These are phyloP conservation scores for Curvularia hawaiiensis DNA, from an alignment of 2,329 filamentous ascomycete species.

Conservation along the genomic window DNA sequence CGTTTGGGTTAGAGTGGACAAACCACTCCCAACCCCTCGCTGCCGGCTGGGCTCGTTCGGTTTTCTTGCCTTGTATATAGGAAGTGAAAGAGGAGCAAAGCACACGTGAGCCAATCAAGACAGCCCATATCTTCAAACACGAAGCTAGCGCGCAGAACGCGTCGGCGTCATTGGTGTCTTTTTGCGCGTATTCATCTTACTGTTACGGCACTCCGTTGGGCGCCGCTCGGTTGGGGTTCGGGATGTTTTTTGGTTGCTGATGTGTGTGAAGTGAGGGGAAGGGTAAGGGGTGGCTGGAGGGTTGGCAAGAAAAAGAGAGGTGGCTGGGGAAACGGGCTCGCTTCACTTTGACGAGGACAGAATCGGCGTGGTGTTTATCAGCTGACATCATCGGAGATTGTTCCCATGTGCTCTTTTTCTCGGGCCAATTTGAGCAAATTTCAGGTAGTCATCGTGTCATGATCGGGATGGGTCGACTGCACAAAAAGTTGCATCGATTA, in stretches of 20 bases:
- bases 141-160: background rate
- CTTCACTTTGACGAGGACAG: background rate
- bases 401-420: background rate
- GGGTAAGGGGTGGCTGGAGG: background rate
- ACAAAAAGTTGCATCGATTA: slow-evolving; percentile 7
- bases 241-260: background rate
- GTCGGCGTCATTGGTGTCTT: background rate
- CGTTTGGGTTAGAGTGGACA: no score
- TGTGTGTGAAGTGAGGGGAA: background rate
- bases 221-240: background rate
- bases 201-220: background rate
- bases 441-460: slow-evolving; percentile 6
- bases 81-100: background rate
- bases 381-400: slow-evolving; percentile 1
- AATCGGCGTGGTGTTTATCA: background rate
- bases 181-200: background rate
- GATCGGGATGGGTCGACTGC: slow-evolving; percentile 17
- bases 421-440: background rate
- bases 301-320: background rate
- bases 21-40: background rate
- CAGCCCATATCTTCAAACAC: background rate
- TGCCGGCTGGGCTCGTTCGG: background rate
- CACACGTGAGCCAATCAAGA: background rate
- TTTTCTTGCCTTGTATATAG: background rate
- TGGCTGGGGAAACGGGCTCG: background rate